Conservation (phyloP, 1,284 basidiomycete genomes). For the Entoloma clypeatum region DNA sequence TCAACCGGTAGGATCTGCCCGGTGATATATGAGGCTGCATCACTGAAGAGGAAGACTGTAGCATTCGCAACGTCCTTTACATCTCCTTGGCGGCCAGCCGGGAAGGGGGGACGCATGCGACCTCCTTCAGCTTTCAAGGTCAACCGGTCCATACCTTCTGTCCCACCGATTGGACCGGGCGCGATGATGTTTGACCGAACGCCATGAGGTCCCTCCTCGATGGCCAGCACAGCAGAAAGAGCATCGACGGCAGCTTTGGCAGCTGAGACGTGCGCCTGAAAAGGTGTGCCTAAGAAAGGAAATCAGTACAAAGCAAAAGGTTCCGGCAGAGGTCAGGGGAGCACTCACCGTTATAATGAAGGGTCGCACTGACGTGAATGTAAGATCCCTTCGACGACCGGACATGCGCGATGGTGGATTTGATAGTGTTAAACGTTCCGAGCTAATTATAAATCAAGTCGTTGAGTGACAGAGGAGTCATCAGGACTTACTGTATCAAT, state of each 20-base stretch:
- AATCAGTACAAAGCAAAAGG: background rate
- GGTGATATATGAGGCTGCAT: slow-evolving; percentile 79
- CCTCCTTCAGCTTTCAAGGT: slow-evolving; percentile 32
- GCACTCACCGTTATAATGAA: slow-evolving; percentile 80
- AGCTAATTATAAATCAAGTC: slow-evolving; percentile 50
- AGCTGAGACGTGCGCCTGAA: slow-evolving; percentile 90
- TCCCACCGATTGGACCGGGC: slow-evolving; percentile 82
- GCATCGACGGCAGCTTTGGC: slow-evolving; percentile 96
- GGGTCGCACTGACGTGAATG: slow-evolving; percentile 87
- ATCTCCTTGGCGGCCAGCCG: slow-evolving; percentile 61
- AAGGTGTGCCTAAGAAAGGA: slow-evolving; percentile 61
- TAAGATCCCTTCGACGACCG: slow-evolving; percentile 77
- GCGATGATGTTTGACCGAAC: slow-evolving; percentile 91
- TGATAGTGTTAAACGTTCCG: slow-evolving; percentile 93
- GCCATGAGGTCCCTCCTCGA: slow-evolving; percentile 94
- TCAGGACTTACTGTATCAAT: slow-evolving; percentile 78
- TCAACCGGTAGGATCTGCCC: slow-evolving; percentile 71
- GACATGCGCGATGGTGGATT: slow-evolving; percentile 79
- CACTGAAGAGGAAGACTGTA: slow-evolving; percentile 85
- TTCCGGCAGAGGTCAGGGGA: background rate
- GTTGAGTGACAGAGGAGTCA: slow-evolving; percentile 2
- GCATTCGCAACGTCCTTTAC: slow-evolving; percentile 78
- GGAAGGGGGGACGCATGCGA: slow-evolving; percentile 8
- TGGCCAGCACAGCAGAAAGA: slow-evolving; percentile 77
- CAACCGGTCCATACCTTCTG: slow-evolving; percentile 82